These are phyloP conservation scores for Amanita subjunquillea DNA, from an alignment of 768 basidiomycete species.

Conservation along the genomic window DNA sequence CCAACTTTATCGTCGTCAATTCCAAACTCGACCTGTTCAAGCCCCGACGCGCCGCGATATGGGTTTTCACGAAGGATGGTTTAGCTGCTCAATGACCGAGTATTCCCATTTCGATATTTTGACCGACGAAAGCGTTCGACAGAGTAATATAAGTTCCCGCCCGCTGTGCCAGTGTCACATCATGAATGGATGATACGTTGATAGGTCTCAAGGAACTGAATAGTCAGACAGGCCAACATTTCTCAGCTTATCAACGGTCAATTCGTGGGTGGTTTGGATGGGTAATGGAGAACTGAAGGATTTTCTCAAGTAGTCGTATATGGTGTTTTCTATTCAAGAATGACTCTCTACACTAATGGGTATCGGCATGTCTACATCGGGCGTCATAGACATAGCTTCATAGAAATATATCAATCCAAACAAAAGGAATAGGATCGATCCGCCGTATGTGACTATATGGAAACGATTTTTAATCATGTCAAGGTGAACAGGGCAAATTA, in stretches of 20 bases:
- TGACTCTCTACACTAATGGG: not conserved
- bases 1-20: conserved; percentile 29
- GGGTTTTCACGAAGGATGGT: conserved; percentile 79
- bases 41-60: conserved; percentile 66
- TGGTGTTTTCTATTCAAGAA: not conserved
- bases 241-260: conserved; percentile 83
- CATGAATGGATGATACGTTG: not conserved
- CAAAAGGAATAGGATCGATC: conserved; percentile 72
- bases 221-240: conserved; percentile 72
- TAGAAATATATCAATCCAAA: conserved; percentile 76
- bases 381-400: conserved; percentile 37
- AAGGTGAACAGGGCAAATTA: conserved; percentile 5
- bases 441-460: conserved; percentile 68
- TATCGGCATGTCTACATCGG: conserved; percentile 15
- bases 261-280: conserved; percentile 85
- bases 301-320: conserved; percentile 3
- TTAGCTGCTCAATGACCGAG: conserved; percentile 47
- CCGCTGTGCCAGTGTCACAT: no score
- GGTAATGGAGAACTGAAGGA: conserved; percentile 70
- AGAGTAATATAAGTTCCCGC: conserved; percentile 35
- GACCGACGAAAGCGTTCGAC: conserved; percentile 68
- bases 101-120: conserved; percentile 82
- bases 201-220: conserved; percentile 66
- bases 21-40: conserved; percentile 78
- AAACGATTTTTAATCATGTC: not conserved